Percentiles rank a stretch among this genome's conserved stretches.
Evolutionary conservation across 78 protist genomes (phyloP).

Genomic region (Speleostelium caveatum): DNA sequence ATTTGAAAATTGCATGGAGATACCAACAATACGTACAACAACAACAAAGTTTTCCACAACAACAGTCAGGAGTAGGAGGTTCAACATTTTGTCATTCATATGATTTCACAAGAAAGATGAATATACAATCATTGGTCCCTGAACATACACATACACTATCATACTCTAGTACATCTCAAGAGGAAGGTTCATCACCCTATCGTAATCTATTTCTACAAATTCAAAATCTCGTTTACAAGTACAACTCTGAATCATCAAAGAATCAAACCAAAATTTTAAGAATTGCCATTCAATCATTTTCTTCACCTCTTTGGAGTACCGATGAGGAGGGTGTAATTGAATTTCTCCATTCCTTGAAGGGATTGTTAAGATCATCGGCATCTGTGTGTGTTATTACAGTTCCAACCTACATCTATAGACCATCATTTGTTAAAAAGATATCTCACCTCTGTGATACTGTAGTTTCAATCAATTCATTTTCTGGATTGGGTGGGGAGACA

Average conservation of each 20-base stretch:
- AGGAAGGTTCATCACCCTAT: constrained; percentile 50
- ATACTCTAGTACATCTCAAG: not conserved
- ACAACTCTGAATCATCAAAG: constrained; percentile 45
- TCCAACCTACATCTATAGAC: constrained; percentile 67
- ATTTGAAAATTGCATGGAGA: constrained; percentile 67
- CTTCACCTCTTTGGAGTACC: constrained; percentile 67
- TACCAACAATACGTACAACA: constrained; percentile 59
- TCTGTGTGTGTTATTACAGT: constrained; percentile 71
- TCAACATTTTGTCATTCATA: constrained; percentile 48
- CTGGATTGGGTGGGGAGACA: constrained; percentile 67
- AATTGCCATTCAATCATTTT: constrained; percentile 51
- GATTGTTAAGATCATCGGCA: constrained; percentile 61
- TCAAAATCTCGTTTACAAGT: constrained; percentile 41
- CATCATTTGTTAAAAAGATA: constrained; percentile 41
- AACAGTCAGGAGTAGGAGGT: not conserved
- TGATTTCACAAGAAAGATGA: constrained; percentile 70
- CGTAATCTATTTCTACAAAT: constrained; percentile 49
- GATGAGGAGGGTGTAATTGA: constrained; percentile 71
- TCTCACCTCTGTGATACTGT: constrained; percentile 66
- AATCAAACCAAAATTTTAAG: constrained; percentile 27
- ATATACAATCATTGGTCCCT: constrained; percentile 48
- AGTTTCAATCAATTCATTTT: constrained; percentile 61
- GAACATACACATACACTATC: constrained; percentile 42
- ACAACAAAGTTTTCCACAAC: not conserved
- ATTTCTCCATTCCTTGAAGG: constrained; percentile 74